Evolutionary conservation across 495 filamentous ascomycete species (phyloP).

Genomic region (Bacidia rubella): DNA sequence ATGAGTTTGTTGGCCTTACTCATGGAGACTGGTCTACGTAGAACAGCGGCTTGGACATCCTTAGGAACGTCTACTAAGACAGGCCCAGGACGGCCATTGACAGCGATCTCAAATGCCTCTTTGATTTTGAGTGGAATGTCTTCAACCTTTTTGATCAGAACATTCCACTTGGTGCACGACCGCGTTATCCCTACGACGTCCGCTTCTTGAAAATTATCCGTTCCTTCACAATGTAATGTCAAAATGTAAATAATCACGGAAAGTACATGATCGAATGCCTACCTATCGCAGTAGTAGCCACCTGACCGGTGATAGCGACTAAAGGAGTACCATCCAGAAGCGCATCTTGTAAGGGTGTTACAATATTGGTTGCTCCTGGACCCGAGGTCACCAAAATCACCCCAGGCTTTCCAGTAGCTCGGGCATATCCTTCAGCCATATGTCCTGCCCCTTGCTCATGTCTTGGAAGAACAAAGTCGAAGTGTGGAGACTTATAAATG

Average conservation of each 20-base stretch:
- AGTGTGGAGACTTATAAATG: constrained; percentile 48
- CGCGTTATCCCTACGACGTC: constrained; percentile 50
- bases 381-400: constrained; percentile 52
- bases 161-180: constrained; percentile 53
- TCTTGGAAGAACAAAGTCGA: constrained; percentile 46
- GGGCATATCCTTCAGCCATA: constrained; percentile 50
- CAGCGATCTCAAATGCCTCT: constrained; percentile 51
- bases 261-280: no score
- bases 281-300: no score
- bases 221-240: no score
- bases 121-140: constrained; percentile 47
- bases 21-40: no score
- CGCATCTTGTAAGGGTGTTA: constrained; percentile 53
- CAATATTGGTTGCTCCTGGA: constrained; percentile 48
- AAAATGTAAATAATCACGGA: no score
- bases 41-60: no score
- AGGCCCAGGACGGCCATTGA: constrained; percentile 46
- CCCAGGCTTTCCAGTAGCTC: constrained; percentile 44
- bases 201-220: no score
- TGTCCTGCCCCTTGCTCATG: constrained; percentile 56
- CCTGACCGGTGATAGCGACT: no score
- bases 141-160: constrained; percentile 46
- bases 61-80: constrained; percentile 50
- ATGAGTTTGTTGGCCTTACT: no score
- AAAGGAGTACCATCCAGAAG: no score